Evolutionary conservation across 148 eudicot species (phyloP).

Genomic region (Fallopia convolvulus): DNA sequence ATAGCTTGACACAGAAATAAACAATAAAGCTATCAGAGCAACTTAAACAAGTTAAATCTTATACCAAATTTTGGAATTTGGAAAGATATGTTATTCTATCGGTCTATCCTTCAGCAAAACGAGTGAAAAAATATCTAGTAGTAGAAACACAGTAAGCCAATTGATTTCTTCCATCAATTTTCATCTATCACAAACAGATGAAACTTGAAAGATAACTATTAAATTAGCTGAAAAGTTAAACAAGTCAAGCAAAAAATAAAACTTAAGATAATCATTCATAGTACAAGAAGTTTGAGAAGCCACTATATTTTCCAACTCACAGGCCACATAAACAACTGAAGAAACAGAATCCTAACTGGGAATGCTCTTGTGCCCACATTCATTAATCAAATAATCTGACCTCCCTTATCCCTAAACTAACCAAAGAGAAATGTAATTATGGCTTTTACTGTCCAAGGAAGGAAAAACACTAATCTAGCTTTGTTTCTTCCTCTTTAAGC

Average conservation of each 20-base stretch:
- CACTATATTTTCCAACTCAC: neutral
- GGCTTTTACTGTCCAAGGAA: neutral
- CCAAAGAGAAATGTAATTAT: neutral
- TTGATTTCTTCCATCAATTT: conserved; percentile 3
- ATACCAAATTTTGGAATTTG: neutral
- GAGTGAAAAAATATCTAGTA: neutral
- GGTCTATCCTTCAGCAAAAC: neutral
- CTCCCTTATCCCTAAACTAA: neutral
- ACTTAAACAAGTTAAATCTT: neutral
- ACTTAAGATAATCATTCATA: neutral
- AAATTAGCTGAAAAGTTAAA: neutral
- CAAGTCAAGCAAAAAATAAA: neutral
- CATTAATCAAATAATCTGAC: neutral
- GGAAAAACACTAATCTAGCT: neutral
- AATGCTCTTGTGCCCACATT: neutral
- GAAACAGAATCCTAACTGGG: neutral
- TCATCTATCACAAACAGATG: neutral
- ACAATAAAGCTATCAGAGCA: neutral
- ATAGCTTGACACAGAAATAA: neutral
- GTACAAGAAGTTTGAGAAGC: neutral
- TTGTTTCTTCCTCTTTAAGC: neutral
- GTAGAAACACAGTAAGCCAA: neutral
- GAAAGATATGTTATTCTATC: neutral
- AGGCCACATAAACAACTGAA: neutral
- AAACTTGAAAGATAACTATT: neutral